Conservation (phyloP, 148 eudicot species). For the Rhododendron ovatum region DNA sequence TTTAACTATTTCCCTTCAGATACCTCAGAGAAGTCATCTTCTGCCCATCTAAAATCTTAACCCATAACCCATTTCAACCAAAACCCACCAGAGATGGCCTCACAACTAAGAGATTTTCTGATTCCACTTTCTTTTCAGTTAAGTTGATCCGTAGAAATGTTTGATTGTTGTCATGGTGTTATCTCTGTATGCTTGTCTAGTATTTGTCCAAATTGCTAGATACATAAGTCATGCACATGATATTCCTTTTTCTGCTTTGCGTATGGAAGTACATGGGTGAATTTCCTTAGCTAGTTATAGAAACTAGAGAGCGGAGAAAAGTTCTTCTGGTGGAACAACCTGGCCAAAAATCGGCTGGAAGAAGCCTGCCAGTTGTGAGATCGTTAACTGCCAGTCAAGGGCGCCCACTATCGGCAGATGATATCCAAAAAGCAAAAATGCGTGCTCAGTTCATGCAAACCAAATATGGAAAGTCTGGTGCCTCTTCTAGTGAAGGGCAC, state of each 20-base stretch:
- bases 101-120: background rate
- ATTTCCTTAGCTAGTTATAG: constrained; percentile 62
- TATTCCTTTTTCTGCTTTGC: background rate
- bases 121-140: background rate
- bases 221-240: background rate
- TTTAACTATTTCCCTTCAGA: background rate
- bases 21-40: background rate
- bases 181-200: background rate
- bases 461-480: constrained; percentile 37
- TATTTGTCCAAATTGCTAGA: background rate
- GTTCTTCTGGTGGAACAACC: constrained; percentile 92
- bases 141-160: background rate
- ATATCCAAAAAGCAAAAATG: constrained; percentile 90
- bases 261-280: constrained; percentile 4
- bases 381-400: constrained; percentile 43
- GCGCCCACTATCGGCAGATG: constrained; percentile 96
- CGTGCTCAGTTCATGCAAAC: constrained; percentile 84
- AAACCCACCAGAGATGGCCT: background rate
- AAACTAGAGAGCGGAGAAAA: constrained; percentile 79
- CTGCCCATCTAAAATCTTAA: background rate
- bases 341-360: constrained; percentile 61
- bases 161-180: background rate
- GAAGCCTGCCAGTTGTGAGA: constrained; percentile 51
- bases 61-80: background rate
- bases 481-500: constrained; percentile 24